Conservation (phyloP, 192 early-diverging fungal genomes). For the Backusella tarrabulga region DNA sequence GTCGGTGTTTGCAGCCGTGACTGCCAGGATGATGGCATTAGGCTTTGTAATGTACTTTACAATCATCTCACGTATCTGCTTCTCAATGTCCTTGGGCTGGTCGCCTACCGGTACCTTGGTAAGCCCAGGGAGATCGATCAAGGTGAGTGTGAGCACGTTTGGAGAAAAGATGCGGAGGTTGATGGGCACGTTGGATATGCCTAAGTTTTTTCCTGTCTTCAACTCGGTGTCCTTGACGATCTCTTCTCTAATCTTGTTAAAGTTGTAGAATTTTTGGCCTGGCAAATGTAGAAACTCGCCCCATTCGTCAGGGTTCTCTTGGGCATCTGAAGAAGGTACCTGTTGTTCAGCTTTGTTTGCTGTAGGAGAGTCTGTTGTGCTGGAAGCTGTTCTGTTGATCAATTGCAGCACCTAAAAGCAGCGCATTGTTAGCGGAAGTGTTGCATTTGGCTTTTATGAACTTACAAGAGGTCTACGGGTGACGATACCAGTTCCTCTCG, state of each 20-base stretch:
- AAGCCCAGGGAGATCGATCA: constrained; percentile 97
- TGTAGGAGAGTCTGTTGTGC: background rate
- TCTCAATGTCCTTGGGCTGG: constrained; percentile 99
- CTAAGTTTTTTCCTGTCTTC: constrained; percentile 80
- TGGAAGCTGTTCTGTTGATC: constrained; percentile 79
- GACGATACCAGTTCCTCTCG: constrained; percentile 95
- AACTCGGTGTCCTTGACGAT: constrained; percentile 91
- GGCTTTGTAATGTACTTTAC: constrained; percentile 96
- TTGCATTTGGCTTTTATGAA: background rate
- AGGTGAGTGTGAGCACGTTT: constrained; percentile 94
- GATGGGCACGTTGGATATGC: constrained; percentile 94
- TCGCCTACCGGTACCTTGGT: constrained; percentile 99
- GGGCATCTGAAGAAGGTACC: constrained; percentile 19
- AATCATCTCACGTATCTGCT: constrained; percentile 98
- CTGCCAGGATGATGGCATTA: constrained; percentile 97
- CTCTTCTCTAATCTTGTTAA: constrained; percentile 96
- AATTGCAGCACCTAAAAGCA: constrained; percentile 72
- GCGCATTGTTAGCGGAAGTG: background rate
- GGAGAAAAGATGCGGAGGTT: constrained; percentile 98
- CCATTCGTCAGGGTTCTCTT: constrained; percentile 89
- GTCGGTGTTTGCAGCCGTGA: constrained; percentile 98
- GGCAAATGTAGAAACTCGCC: constrained; percentile 99
- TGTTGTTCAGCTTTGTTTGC: background rate
- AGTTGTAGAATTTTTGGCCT: constrained; percentile 94
- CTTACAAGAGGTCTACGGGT: constrained; percentile 91